A percentile compares a stretch with the other conserved stretches of the same genome.
Conservation (phyloP, 2,329 filamentous ascomycete species). For the Fusarium armeniacum region DNA sequence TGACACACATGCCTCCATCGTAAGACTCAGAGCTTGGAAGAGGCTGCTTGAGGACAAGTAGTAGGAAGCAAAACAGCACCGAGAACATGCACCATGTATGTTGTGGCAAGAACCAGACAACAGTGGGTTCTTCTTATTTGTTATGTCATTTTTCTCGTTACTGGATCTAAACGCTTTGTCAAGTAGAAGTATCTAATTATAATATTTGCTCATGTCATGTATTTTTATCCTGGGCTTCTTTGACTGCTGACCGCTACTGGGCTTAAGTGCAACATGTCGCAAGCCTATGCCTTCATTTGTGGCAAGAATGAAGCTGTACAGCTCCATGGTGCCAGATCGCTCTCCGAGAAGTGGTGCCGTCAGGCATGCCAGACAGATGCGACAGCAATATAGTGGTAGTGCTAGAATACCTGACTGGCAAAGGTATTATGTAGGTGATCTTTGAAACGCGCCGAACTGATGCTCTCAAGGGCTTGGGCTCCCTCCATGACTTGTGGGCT, state of each 20-base stretch:
- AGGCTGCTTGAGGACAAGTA: background rate
- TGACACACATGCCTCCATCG: background rate
- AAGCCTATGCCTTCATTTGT: background rate
- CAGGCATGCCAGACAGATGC: background rate
- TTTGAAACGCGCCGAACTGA: background rate
- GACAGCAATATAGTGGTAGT: background rate
- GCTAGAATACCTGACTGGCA: background rate
- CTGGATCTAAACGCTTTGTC: background rate
- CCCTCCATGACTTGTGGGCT: constrained; percentile 47
- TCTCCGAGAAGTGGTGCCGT: background rate
- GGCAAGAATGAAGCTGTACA: background rate
- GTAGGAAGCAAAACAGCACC: background rate
- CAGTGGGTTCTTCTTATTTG: background rate
- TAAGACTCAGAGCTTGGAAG: background rate
- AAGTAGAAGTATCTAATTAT: background rate
- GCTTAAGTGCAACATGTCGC: background rate
- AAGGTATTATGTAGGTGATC: background rate
- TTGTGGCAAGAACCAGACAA: background rate
- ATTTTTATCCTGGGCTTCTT: background rate
- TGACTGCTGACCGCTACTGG: background rate
- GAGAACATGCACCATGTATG: background rate
- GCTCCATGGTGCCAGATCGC: background rate
- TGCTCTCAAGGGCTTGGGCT: constrained; percentile 41
- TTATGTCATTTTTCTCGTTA: constrained; percentile 34
- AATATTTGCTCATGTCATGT: background rate